phyloP scores from a whole-genome alignment of 441 rosid genomes.

The Eruca vesicaria region DNA sequence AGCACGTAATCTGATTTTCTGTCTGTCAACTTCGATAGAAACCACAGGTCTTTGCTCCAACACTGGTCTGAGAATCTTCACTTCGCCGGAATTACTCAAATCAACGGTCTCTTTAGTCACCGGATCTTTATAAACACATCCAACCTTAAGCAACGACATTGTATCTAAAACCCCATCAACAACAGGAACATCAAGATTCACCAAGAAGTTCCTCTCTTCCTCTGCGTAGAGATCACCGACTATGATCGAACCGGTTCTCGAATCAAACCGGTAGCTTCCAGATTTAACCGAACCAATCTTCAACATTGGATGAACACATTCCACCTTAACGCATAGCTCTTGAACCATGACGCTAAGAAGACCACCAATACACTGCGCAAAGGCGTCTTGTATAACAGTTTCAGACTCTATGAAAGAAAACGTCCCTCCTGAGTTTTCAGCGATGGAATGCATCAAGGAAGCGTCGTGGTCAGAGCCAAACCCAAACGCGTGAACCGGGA shows the following conservation, averaged over 20 bases:
- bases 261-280: conserved; percentile 55
- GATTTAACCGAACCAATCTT: conserved; percentile 54
- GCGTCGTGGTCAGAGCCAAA: conserved; percentile 77
- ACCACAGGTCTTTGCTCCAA: conserved; percentile 33
- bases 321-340: conserved; percentile 50
- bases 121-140: conserved; percentile 52
- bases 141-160: conserved; percentile 51
- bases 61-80: conserved; percentile 50
- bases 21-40: conserved; percentile 70
- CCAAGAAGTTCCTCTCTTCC: conserved; percentile 75
- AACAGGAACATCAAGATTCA: conserved; percentile 54
- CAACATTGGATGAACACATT: conserved; percentile 42
- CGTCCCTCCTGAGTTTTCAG: conserved; percentile 67
- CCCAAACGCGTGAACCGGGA: conserved; percentile 74
- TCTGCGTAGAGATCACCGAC: conserved; percentile 78
- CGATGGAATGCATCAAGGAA: conserved; percentile 63
- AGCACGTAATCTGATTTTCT: conserved; percentile 59
- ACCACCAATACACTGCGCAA: conserved; percentile 85
- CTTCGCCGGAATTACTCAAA: conserved; percentile 39
- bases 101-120: conserved; percentile 45
- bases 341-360: conserved; percentile 75
- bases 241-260: conserved; percentile 44
- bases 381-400: conserved; percentile 74
- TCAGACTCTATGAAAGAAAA: conserved; percentile 79
- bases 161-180: conserved; percentile 34